Evolutionary conservation across 2,329 filamentous ascomycete species (phyloP).

Genomic region (Teratosphaeria nubilosa): DNA sequence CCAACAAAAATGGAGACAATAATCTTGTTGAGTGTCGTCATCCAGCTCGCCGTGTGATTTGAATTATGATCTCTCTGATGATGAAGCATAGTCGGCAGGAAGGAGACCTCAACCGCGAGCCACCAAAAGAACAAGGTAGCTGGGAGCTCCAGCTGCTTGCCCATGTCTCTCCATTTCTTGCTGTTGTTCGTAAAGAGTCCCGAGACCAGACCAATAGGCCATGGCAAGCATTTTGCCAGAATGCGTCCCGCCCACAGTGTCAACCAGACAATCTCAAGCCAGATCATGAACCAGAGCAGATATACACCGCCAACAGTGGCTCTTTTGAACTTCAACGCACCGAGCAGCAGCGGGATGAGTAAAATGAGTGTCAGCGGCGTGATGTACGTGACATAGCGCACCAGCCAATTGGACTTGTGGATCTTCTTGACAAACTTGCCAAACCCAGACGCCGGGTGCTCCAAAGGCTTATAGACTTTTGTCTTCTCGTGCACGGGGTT

Average conservation of each 20-base stretch:
- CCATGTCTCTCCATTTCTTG: constrained; percentile 90
- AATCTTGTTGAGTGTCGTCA: constrained; percentile 71
- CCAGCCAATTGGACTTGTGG: constrained; percentile 54
- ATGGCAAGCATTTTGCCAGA: constrained; percentile 54
- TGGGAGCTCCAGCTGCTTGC: constrained; percentile 73
- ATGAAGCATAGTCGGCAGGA: constrained; percentile 68
- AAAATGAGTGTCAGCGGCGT: constrained; percentile 53
- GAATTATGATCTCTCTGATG: constrained; percentile 48
- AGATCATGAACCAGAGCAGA: constrained; percentile 86
- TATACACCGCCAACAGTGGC: constrained; percentile 60
- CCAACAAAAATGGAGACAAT: constrained; percentile 77
- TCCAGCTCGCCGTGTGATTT: constrained; percentile 51
- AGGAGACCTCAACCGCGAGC: constrained; percentile 76
- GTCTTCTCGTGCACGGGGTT: constrained; percentile 60
- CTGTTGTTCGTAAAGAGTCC: constrained; percentile 74
- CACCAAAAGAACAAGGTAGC: constrained; percentile 87
- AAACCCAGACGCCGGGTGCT: constrained; percentile 51
- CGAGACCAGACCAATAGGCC: constrained; percentile 51
- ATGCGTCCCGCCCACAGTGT: constrained; percentile 70
- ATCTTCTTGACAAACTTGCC: constrained; percentile 55
- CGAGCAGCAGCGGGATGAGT: constrained; percentile 58
- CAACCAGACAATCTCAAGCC: constrained; percentile 88
- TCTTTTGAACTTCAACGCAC: constrained; percentile 46
- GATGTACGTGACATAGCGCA: constrained; percentile 65
- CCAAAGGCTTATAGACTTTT: constrained; percentile 53